Base-by-base conservation (phyloP, 2,329 filamentous ascomycete genomes). In the Ceratocystiopsis sp. region DNA sequence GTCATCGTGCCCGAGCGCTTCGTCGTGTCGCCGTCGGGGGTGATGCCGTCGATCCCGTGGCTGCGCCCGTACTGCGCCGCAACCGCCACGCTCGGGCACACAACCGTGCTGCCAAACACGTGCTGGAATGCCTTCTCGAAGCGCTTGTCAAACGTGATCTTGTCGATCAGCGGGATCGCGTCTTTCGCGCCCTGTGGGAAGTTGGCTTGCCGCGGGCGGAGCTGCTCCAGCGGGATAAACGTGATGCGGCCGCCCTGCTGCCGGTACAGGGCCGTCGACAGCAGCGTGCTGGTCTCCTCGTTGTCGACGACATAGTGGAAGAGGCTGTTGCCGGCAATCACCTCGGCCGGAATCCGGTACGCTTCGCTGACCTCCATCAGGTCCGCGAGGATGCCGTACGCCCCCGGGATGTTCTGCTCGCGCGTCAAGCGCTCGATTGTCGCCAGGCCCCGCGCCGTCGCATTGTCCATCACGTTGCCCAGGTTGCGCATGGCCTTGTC, bases 301-400 rank as follows among this genome's bases (percentile, higher is more conserved):
- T 81, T 89, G 58, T 98, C 89, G 37, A 96, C 89, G 12, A 98
- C 78, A 51, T 94, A 94, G 60, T 98, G 85, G 62, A 98, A 98
- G 10, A 98, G 69, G 57, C 85, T 93, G 49, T 79, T 80, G 16
- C 91, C 91, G 3, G 89, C 91, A 42, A 87, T 91, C 52, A 93
- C 85, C 61, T 98, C 91, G 11, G 93, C 81, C 2, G 91, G 85
- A 12, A 87, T 77, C 47, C 86, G 78, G 61, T 94, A 96, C 42
- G 76, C 73, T 42, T 94, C 85, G 45, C 70, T 75, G 40, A 94
- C 85, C 43, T 86, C 76, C 53, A 96, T 76, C n/a, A 98, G 72
- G 58, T 98, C 93, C 5, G 89, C 87, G 35, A 98, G 62, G 0
- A 87, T 93, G 41, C 93, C 91, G 57, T 94, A 93, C 2, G 91